Percentiles rank a stretch among this genome's conserved stretches.
These are phyloP conservation scores for Podosphaera leucotricha DNA, from an alignment of 2,329 filamentous ascomycete genomes.

Conservation along the genomic window DNA sequence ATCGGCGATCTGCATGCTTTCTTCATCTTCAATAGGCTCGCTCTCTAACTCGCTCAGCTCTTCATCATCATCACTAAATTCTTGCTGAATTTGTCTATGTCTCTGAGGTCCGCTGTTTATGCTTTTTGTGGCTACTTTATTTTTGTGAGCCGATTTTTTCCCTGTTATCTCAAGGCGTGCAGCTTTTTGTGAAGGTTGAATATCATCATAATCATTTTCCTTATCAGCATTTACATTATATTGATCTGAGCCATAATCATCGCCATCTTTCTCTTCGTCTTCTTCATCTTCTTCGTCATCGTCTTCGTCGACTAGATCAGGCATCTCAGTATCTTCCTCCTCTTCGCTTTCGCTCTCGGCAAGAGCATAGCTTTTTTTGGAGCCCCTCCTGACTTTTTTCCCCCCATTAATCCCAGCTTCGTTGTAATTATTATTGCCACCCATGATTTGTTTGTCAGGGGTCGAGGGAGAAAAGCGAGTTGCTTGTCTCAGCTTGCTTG, in stretches of 20 bases:
- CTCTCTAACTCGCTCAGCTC: slow-evolving; percentile 16
- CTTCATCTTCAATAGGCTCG: slow-evolving; percentile 20
- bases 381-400: slow-evolving; percentile 14
- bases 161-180: slow-evolving; percentile 8
- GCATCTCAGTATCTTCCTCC: slow-evolving; percentile 11
- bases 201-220: slow-evolving; percentile 16
- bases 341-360: slow-evolving; percentile 18
- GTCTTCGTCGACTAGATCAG: slow-evolving; percentile 2
- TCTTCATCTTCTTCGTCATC: slow-evolving; percentile 20
- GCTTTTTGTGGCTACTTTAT: background rate
- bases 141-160: background rate
- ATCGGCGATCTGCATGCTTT: slow-evolving; percentile 19
- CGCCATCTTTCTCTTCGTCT: slow-evolving; percentile 14
- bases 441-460: slow-evolving; percentile 3
- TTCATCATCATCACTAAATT: slow-evolving; percentile 16
- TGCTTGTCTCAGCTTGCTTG: slow-evolving; percentile 15
- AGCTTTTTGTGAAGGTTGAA: slow-evolving; percentile 10
- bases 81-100: slow-evolving; percentile 6
- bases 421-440: slow-evolving; percentile 8
- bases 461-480: slow-evolving; percentile 10
- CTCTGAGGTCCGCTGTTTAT: slow-evolving; percentile 5
- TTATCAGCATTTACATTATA: slow-evolving; percentile 19
- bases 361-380: slow-evolving; percentile 20
- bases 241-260: background rate
- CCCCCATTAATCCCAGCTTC: slow-evolving; percentile 15